phyloP scores from a whole-genome alignment of 352 stramenopile genomes.

The Globisporangium nunn region DNA sequence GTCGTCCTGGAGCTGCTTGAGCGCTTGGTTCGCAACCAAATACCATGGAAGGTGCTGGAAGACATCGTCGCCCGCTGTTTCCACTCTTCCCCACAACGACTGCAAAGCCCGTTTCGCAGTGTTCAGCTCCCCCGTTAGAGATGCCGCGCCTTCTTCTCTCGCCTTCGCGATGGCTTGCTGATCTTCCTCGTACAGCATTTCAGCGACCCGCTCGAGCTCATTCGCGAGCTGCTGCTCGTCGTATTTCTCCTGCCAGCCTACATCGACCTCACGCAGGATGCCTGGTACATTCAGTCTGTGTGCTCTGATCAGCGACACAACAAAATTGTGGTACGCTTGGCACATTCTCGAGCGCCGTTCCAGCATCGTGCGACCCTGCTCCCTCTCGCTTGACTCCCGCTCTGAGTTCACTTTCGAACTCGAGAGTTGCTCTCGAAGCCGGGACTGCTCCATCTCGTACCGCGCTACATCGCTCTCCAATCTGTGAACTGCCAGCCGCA shows the following conservation, averaged over 20 bases:
- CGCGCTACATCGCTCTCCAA: slow-evolving; percentile 32
- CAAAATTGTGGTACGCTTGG: slow-evolving; percentile 24
- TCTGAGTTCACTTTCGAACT: slow-evolving; percentile 22
- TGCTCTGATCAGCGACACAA: slow-evolving; percentile 16
- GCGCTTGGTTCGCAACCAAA: slow-evolving; percentile 19
- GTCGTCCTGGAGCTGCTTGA: slow-evolving; percentile 31
- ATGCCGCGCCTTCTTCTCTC: slow-evolving; percentile 19
- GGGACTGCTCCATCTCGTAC: slow-evolving; percentile 23
- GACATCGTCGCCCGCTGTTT: neutral
- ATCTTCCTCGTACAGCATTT: slow-evolving; percentile 20
- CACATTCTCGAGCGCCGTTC: slow-evolving; percentile 21
- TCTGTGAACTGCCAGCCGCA: slow-evolving; percentile 26
- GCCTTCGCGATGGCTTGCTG: slow-evolving; percentile 20
- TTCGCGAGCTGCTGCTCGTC: slow-evolving; percentile 27
- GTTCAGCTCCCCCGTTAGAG: slow-evolving; percentile 37
- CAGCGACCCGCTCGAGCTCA: slow-evolving; percentile 21
- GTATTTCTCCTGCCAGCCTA: slow-evolving; percentile 11
- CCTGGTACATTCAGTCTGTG: slow-evolving; percentile 9
- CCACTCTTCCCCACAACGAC: slow-evolving; percentile 12
- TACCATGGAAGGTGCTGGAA: slow-evolving; percentile 53
- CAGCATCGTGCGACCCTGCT: slow-evolving; percentile 11
- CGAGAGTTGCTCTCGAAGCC: slow-evolving; percentile 32
- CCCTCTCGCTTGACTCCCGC: slow-evolving; percentile 17
- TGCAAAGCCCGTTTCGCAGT: slow-evolving; percentile 37
- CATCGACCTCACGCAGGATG: slow-evolving; percentile 10